These are phyloP conservation scores for Lanzia echinophila DNA, from an alignment of 2,329 filamentous ascomycete species.

Conservation along the genomic window DNA sequence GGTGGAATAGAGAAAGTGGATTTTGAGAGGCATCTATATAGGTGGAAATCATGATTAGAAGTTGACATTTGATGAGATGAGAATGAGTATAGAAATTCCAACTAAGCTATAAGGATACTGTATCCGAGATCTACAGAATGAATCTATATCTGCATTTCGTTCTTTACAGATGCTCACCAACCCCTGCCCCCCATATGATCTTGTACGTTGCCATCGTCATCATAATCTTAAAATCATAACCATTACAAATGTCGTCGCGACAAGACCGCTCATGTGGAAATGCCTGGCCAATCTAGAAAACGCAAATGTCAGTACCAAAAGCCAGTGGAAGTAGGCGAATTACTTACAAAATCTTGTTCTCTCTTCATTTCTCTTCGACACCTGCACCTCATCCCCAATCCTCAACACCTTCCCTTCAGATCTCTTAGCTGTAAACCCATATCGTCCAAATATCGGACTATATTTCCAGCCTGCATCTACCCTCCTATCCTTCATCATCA, in stretches of 20 bases:
- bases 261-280: conserved; percentile 17
- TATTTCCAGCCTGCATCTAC: conserved; percentile 64
- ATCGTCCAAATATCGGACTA: conserved; percentile 66
- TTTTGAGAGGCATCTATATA: no score
- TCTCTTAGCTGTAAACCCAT: conserved; percentile 49
- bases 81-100: no score
- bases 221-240: background rate
- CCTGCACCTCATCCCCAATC: conserved; percentile 42
- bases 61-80: no score
- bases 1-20: no score
- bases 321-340: background rate
- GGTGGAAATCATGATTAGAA: no score
- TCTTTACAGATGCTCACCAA: no score
- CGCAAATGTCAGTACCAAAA: background rate
- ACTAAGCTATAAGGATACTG: no score
- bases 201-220: no score
- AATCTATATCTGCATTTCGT: no score
- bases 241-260: background rate
- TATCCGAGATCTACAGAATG: no score
- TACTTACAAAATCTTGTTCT: conserved; percentile 43
- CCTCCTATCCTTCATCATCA: conserved; percentile 61
- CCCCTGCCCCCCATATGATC: no score
- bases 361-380: conserved; percentile 38
- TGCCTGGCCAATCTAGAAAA: conserved; percentile 27
- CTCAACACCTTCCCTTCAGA: conserved; percentile 31